Evolutionary conservation across 139 green algal species (phyloP).

Genomic region (Astrephomene gubernaculifera): DNA sequence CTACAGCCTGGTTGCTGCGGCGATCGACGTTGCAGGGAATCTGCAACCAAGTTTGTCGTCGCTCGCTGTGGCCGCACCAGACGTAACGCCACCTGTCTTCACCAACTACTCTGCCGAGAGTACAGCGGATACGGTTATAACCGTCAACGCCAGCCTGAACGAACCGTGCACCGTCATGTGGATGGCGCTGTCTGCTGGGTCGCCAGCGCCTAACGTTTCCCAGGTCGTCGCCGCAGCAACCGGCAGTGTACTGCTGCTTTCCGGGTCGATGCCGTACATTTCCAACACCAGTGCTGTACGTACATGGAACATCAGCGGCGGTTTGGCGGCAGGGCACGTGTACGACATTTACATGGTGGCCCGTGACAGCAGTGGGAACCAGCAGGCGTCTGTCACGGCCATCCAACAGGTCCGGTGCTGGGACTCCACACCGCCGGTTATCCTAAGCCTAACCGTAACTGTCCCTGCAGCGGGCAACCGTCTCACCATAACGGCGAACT

Average conservation of each 20-base stretch:
- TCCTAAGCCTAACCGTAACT: slow-evolving; percentile 24
- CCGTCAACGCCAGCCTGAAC: slow-evolving; percentile 40
- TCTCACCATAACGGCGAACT: slow-evolving; percentile 27
- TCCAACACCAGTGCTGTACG: neutral
- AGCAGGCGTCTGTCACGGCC: slow-evolving; percentile 34
- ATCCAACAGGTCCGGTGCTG: slow-evolving; percentile 35
- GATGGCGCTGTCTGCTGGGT: neutral
- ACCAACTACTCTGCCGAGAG: neutral
- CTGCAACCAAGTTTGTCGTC: neutral
- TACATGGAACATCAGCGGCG: neutral
- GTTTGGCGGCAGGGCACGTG: slow-evolving; percentile 8
- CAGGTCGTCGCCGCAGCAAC: neutral
- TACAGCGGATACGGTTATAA: slow-evolving; percentile 38
- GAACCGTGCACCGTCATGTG: slow-evolving; percentile 34
- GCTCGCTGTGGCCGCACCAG: slow-evolving; percentile 27
- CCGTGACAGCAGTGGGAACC: slow-evolving; percentile 37
- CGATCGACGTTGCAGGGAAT: slow-evolving; percentile 44
- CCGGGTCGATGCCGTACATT: neutral
- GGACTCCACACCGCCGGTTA: slow-evolving; percentile 42
- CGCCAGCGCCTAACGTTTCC: neutral
- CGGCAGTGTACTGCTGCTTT: no score
- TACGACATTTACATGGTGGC: slow-evolving; percentile 48
- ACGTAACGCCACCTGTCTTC: slow-evolving; percentile 52
- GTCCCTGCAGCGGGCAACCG: slow-evolving; percentile 33
- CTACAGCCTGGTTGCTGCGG: slow-evolving; percentile 41